Base-by-base conservation (phyloP, 2,329 filamentous ascomycete species). In the Fusarium praegraminearum region DNA sequence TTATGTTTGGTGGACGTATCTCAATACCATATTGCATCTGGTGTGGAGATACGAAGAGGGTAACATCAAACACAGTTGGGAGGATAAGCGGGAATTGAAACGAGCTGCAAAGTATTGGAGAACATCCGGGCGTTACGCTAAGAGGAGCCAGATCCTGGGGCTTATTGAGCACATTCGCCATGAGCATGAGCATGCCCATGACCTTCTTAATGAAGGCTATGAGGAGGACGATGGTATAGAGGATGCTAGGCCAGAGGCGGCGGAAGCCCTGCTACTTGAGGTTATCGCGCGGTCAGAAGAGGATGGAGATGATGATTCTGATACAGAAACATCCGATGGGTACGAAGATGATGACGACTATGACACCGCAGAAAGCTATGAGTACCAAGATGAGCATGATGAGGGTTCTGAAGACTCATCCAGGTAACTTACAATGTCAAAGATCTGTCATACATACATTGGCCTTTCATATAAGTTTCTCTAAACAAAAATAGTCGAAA, bases 41-140 rank as follows among this genome's bases (percentile, higher is more conserved):
- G 9, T n/a, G 4, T 38, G 35, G 35, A 38, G 35, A 18, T 2
- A 1, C 18, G 35, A 38, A 7, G 18, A n/a, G 8, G 2, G 1
- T 30, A 2, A 3, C 0, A 30, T 5, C 4, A 30, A 12, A 30
- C 2, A 30, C 28, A 10, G 28, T 10, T 28, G 3, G 9, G 11
- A 1, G 3, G 0, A 11, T 28, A 0, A 1, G 10, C 4, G 10
- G 28, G 28, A 28, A 4, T 38, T 38, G 18, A 0, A n/a, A 18
- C 5, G 9, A 38, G 18, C 10, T 11, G 9, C 35, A 11, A 18
- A 38, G 9, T n/a, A 38, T 20, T 38, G 35, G 35, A 38, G 2
- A n/a, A n/a, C 35, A 38, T 38, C n/a, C 18, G 18, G 35, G 2
- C 18, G 28, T 2, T 30, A 30, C 28, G 28, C 28, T 30, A 30